Base-by-base conservation (phyloP, 2,329 filamentous ascomycete species). In the Aspergillus fumigatus region DNA sequence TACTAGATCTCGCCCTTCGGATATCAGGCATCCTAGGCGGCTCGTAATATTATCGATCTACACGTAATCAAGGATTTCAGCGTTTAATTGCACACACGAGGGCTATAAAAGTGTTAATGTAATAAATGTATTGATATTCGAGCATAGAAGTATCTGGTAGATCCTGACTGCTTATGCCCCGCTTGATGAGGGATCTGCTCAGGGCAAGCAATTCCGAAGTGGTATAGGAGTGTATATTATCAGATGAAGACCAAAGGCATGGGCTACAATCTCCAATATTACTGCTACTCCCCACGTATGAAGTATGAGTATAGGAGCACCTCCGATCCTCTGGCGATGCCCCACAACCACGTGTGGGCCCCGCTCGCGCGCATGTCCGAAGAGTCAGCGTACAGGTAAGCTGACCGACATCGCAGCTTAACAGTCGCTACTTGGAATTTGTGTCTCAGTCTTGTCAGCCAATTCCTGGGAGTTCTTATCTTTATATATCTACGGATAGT, bases 1-100 rank as follows among this genome's bases (percentile, higher is more conserved):
- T 97, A 57, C 77, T 99, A 32, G 93, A 99, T 73, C 71, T 97
- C 62, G 82, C 88, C 6, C 80, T 97, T 69, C 86, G 90, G 67
- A 88, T 96, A 77, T 90, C 90, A 0, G 84, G 83, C 29, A 86
- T 94, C 56, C 70, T 96, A 70, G 80, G 69, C 8, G 67, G 65
- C 52, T 59, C 61, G 26, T 47, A 23, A 47, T 21, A 3, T 26
- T 11, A 23, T 6, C 26, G 43, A 47, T 47, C 49, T 69, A 61
- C 35, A 40, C 48, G 14, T 17, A 43, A 23, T 17, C 35, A 8
- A 35, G 21, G 21, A 21, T 19, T 23, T n/a, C n/a, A 6, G 35
- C n/a, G 4, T 4, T 7, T 5, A 29, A 26, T 43, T 38, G 21
- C 23, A 17, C 11, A n/a, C 47, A 48, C n/a, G 14, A 48, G 10